These are phyloP conservation scores for Pelargonium nanum DNA, from an alignment of 345 rosid genomes.

Conservation along the genomic window DNA sequence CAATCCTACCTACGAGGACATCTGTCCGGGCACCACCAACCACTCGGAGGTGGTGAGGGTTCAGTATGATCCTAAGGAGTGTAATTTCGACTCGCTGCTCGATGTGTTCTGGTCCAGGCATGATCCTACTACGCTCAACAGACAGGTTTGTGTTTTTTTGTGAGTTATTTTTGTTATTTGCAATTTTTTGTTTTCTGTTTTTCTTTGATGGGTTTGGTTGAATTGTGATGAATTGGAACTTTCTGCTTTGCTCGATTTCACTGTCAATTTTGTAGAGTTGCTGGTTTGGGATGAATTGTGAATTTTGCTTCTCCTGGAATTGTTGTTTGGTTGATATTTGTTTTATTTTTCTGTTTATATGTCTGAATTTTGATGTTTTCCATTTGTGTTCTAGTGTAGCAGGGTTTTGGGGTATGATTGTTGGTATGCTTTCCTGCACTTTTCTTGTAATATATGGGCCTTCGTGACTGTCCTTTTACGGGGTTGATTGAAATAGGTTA, in stretches of 20 bases:
- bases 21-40: slow-evolving; percentile 62
- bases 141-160: slow-evolving; percentile 43
- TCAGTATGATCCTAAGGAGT: slow-evolving; percentile 73
- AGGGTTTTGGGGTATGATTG: neutral
- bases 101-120: slow-evolving; percentile 82
- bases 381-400: neutral
- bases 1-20: slow-evolving; percentile 72
- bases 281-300: too few relatives aligned
- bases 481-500: neutral
- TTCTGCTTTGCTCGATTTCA: neutral
- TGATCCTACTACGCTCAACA: slow-evolving; percentile 87
- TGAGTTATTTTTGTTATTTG: neutral
- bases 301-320: neutral
- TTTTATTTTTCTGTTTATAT: neutral
- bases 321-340: neutral
- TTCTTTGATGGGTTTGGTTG: too few relatives aligned
- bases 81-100: slow-evolving; percentile 56
- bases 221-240: too few relatives aligned
- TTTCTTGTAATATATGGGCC: neutral
- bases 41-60: slow-evolving; percentile 86
- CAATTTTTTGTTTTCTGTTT: neutral
- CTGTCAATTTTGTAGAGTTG: neutral
- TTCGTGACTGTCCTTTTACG: neutral
- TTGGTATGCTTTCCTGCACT: neutral
- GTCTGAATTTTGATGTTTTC: neutral